Percentiles rank a stretch among this genome's conserved stretches.
Evolutionary conservation across 2,329 filamentous ascomycete species (phyloP).

Genomic region (Ophiostoma tasmaniense): DNA sequence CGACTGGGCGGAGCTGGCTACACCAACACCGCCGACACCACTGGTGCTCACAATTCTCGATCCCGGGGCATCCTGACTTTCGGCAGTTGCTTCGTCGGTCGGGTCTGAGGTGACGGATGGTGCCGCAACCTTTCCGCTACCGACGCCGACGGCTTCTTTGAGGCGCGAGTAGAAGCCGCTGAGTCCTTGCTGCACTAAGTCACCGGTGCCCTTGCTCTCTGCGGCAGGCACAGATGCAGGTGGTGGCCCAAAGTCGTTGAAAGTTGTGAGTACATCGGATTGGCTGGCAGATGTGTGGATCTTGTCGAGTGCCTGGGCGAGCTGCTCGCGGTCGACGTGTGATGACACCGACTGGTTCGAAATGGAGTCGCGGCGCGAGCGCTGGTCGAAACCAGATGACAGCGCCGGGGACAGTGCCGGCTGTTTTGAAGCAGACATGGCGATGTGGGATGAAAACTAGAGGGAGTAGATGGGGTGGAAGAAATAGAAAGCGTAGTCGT

Average conservation of each 20-base stretch:
- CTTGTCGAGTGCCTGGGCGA: conserved; percentile 70
- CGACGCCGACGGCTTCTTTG: conserved; percentile 67
- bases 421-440: conserved; percentile 14
- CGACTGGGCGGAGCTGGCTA: conserved; percentile 10
- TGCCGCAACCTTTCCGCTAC: conserved; percentile 40
- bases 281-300: conserved; percentile 87
- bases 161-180: conserved; percentile 84
- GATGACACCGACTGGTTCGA: conserved; percentile 36
- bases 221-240: conserved; percentile 45
- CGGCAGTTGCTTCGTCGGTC: background rate
- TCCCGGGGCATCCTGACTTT: background rate
- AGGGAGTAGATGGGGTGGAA: background rate
- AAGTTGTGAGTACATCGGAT: conserved; percentile 77
- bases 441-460: background rate
- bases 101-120: background rate
- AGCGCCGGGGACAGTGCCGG: conserved; percentile 24
- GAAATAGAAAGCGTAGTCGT: background rate
- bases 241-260: conserved; percentile 79
- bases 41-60: conserved; percentile 29
- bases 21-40: conserved; percentile 27
- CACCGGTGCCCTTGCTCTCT: conserved; percentile 64
- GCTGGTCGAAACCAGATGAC: conserved; percentile 20
- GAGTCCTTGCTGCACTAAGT: conserved; percentile 74
- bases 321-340: conserved; percentile 61
- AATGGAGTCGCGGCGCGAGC: conserved; percentile 33